Conservation (phyloP, 208 protist species). For the Trypanosoma platydactyli region DNA sequence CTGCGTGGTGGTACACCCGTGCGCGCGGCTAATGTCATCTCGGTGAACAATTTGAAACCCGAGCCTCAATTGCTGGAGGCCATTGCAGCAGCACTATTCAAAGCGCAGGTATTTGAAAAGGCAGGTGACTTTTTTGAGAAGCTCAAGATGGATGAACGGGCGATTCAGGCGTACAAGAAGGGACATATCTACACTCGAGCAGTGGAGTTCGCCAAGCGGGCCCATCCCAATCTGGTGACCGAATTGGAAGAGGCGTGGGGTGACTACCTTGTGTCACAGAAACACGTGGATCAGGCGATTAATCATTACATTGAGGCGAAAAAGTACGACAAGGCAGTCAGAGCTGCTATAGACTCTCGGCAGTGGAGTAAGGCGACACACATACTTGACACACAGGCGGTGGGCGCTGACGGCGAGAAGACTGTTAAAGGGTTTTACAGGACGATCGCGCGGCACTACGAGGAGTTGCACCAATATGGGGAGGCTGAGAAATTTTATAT, state of each 20-base stretch:
- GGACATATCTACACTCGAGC: conserved; percentile 93
- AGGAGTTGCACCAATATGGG: conserved; percentile 86
- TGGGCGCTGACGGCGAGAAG: conserved; percentile 45
- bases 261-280: conserved; percentile 95
- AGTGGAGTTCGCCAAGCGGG: conserved; percentile 91
- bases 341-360: conserved; percentile 93
- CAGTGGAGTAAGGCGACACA: conserved; percentile 94
- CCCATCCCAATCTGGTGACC: conserved; percentile 79
- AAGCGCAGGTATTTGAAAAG: conserved; percentile 93
- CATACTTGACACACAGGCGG: conserved; percentile 76
- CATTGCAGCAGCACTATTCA: conserved; percentile 92
- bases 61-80: conserved; percentile 93
- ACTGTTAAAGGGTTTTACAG: conserved; percentile 80
- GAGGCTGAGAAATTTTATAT: conserved; percentile 95
- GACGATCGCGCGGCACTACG: conserved; percentile 94
- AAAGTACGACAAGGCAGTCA: conserved; percentile 94
- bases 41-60: conserved; percentile 73
- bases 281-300: conserved; percentile 96
- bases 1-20: conserved; percentile 93
- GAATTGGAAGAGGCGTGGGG: conserved; percentile 95
- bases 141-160: conserved; percentile 91
- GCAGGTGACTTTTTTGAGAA: conserved; percentile 97
- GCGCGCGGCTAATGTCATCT: conserved; percentile 91
- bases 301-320: conserved; percentile 97
- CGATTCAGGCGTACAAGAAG: conserved; percentile 93